Evolutionary conservation across 1,139 yeast genomes (phyloP).

Genomic region (Pichiaceae sp.): DNA sequence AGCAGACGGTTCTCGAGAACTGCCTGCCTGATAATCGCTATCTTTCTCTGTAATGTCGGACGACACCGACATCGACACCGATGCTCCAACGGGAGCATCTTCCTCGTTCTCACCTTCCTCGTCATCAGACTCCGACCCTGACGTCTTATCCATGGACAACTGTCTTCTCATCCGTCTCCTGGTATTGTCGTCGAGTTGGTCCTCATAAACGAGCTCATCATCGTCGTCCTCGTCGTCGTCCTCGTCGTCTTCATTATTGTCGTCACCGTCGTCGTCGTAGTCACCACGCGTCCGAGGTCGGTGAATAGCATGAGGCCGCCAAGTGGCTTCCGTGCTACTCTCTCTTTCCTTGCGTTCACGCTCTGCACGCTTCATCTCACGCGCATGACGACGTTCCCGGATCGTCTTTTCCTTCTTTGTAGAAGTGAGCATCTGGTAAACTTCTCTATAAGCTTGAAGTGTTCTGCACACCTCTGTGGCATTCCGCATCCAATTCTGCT

Average conservation of each 20-base stretch:
- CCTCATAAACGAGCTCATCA: slow-evolving; percentile 3
- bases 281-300: background rate
- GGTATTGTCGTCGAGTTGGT: background rate
- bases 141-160: background rate
- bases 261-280: background rate
- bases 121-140: background rate
- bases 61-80: too few relatives aligned
- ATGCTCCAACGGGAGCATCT: too few relatives aligned
- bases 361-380: background rate
- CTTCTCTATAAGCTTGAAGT: slow-evolving; percentile 10
- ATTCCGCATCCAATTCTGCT: slow-evolving; percentile 7
- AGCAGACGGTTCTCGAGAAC: background rate
- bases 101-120: background rate
- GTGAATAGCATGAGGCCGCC: too few relatives aligned
- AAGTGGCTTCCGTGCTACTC: too few relatives aligned
- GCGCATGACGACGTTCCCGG: slow-evolving; percentile 1
- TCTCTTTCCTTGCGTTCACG: background rate
- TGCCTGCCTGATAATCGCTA: background rate
- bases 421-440: slow-evolving; percentile 8
- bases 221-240: slow-evolving; percentile 3
- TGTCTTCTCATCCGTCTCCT: slow-evolving; percentile 4
- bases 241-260: background rate
- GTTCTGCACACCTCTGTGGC: slow-evolving; percentile 9
- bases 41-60: too few relatives aligned
- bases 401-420: slow-evolving; percentile 9